Evolutionary conservation across 2,329 filamentous ascomycete genomes (phyloP), one percentile per base, ranked within the genome.

Genomic region (Sporothrix schenckii): DNA sequence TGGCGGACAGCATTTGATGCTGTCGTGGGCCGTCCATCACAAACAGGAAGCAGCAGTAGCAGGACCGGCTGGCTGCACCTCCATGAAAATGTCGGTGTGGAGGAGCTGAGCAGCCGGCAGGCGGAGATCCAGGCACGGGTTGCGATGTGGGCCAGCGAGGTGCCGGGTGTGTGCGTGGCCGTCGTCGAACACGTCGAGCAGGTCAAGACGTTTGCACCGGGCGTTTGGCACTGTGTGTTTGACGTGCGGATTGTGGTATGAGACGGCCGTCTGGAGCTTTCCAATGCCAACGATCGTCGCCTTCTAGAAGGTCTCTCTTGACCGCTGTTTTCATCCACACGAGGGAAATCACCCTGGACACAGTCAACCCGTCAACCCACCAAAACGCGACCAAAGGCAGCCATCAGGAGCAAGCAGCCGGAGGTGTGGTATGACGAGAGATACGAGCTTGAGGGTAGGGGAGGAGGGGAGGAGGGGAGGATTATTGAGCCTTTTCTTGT

Each of bases 141-240:
- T 74, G 77, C 78, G 21, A 71, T 69, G n/a, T 83, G 82, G 80
- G 69, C 53, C 6, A 52, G 5, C 1, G 54, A 44, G 9, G 53
- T 9, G 14, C 4, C 13, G 11, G 49, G 21, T 0, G 1, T 5
- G 2, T 47, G 49, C 19, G 34, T 7, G 5, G 69, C 72, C 3
- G 78, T 74, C 30, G 82, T 86, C 49, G 84, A 85, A 73, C 86
- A 89, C 78, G 84, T 88, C 52, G 88, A 91, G 79, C 80, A 83
- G 74, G 89, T 91, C 76, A 91, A 91, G 82, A 90, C 88, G 66
- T 91, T 87, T 82, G 89, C 88, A 74, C 89, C 89, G 39, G 87
- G 84, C 0, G 87, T 91, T 9, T 89, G 88, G 88, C 89, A 91
- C 79, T 89, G 87, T 74, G 89, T 91, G 70, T 91, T 90, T 79